phyloP scores from a whole-genome alignment of 352 stramenopile species.

The Globisporangium nagaii region DNA sequence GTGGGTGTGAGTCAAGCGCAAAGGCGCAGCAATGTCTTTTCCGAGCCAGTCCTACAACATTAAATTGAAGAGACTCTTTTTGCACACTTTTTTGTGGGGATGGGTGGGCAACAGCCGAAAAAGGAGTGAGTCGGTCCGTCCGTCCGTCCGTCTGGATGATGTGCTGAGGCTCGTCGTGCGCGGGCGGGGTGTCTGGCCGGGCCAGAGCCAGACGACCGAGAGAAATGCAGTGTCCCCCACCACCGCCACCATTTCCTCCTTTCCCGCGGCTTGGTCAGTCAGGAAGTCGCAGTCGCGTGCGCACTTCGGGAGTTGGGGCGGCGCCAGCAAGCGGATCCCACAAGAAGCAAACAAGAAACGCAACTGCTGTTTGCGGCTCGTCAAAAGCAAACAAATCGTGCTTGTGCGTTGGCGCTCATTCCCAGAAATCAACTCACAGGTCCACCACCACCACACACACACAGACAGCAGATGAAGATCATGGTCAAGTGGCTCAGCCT shows the following conservation, averaged over 20 bases:
- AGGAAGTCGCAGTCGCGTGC: neutral
- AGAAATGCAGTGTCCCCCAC: neutral
- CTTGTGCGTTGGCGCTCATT: too few relatives aligned
- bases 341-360: too few relatives aligned
- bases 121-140: neutral
- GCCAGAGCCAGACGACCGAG: too few relatives aligned
- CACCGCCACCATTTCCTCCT: neutral
- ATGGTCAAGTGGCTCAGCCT: constrained; percentile 51
- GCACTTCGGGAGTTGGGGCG: neutral
- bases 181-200: too few relatives aligned
- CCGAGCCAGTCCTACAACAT: neutral
- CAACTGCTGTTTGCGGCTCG: too few relatives aligned
- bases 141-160: constrained; percentile 1
- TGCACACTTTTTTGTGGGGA: too few relatives aligned
- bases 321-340: too few relatives aligned
- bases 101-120: neutral
- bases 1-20: neutral
- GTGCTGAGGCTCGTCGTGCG: too few relatives aligned
- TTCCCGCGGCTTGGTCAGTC: neutral
- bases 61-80: constrained; percentile 3
- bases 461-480: constrained; percentile 37
- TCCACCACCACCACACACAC: neutral
- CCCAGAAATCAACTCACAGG: too few relatives aligned
- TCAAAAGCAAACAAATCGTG: too few relatives aligned
- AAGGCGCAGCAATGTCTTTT: neutral